A percentile compares a stretch with the other conserved stretches of the same genome.
phyloP scores from a whole-genome alignment of 306 rosid species.

The Glycine soja region DNA sequence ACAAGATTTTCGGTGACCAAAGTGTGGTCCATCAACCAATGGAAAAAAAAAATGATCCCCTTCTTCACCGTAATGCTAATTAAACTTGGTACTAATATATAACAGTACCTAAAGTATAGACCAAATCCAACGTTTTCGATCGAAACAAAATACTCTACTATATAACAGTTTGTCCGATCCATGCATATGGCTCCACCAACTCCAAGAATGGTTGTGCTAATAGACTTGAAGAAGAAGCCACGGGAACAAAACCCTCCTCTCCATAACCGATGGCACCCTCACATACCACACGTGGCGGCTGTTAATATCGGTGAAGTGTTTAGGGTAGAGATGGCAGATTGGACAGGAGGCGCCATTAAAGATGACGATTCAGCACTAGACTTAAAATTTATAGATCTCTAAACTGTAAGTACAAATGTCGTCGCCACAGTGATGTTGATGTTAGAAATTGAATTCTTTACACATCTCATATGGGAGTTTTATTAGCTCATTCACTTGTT shows the following conservation, averaged over 20 bases:
- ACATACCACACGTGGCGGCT: conserved; percentile 53
- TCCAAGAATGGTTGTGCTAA: conserved; percentile 63
- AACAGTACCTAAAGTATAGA: too few relatives aligned
- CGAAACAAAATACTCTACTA: too few relatives aligned
- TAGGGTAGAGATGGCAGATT: conserved; percentile 82
- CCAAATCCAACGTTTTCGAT: too few relatives aligned
- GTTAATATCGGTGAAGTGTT: conserved; percentile 55
- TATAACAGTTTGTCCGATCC: conserved; percentile 1
- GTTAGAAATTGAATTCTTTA: not conserved
- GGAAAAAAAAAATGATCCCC: too few relatives aligned
- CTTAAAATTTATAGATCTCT: conserved; percentile 65
- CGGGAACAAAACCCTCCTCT: conserved; percentile 77
- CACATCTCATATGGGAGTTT: too few relatives aligned
- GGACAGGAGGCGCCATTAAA: conserved; percentile 78
- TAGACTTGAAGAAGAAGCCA: conserved; percentile 75
- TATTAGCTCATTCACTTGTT: too few relatives aligned
- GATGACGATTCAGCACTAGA: conserved; percentile 75
- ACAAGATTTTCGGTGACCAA: too few relatives aligned
- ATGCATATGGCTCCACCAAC: conserved; percentile 69
- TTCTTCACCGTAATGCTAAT: too few relatives aligned
- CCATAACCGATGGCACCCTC: conserved; percentile 93
- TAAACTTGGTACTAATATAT: too few relatives aligned
- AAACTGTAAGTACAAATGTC: conserved; percentile 61
- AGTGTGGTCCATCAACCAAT: too few relatives aligned
- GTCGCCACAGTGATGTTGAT: not conserved